Evolutionary conservation across 176 grass and related monocot genomes (phyloP).

Genomic region (Miscanthus lutarioriparius): DNA sequence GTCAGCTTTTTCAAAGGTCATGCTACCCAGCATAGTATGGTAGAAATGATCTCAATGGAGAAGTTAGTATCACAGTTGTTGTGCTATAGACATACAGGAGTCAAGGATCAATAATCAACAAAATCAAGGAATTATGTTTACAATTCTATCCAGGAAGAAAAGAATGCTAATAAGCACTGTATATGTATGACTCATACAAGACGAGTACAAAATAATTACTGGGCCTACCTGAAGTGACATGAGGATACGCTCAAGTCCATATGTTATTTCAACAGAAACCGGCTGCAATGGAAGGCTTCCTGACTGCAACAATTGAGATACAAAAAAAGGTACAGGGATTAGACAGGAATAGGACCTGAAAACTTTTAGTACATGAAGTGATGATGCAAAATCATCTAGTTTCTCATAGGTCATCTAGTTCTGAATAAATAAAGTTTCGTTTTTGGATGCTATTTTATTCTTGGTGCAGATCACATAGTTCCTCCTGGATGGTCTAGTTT

Average conservation of each 20-base stretch:
- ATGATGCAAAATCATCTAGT: not conserved
- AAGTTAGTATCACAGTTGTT: not conserved
- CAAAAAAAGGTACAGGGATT: not conserved
- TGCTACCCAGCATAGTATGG: slow-evolving; percentile 19
- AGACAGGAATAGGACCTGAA: not conserved
- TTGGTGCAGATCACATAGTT: not conserved
- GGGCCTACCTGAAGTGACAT: slow-evolving; percentile 90
- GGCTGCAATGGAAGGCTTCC: slow-evolving; percentile 87
- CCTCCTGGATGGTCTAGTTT: not conserved
- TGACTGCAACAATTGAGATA: slow-evolving; percentile 56
- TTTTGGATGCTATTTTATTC: not conserved
- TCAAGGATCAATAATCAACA: not conserved
- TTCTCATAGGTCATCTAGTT: not conserved
- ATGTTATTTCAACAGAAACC: slow-evolving; percentile 96
- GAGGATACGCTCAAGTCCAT: slow-evolving; percentile 97
- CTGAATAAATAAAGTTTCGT: not conserved
- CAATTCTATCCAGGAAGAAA: not conserved
- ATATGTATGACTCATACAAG: not conserved
- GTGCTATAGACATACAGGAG: slow-evolving; percentile 15
- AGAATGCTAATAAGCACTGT: not conserved
- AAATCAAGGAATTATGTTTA: not conserved
- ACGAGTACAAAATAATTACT: slow-evolving; percentile 11
- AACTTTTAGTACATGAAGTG: slow-evolving; percentile 20
- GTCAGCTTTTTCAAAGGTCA: slow-evolving; percentile 68
- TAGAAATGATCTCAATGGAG: slow-evolving; percentile 18